Conservation (phyloP, 345 rosid genomes). For the Sonneratia caseolaris region DNA sequence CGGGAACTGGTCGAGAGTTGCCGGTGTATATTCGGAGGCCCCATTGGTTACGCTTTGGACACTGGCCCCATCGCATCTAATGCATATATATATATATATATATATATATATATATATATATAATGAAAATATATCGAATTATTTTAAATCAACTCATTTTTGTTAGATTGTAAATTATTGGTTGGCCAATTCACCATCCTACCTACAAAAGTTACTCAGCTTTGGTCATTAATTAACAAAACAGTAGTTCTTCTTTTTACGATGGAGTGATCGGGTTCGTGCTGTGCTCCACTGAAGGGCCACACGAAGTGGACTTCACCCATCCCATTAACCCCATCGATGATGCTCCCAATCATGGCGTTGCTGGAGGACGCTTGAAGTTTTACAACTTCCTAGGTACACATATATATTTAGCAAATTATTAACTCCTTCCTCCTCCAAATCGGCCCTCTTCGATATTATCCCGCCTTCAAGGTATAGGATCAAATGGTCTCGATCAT, state of each 20-base stretch:
- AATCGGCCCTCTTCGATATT: no score
- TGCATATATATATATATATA: constrained; percentile 14
- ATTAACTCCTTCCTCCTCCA: no score
- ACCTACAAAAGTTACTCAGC: no score
- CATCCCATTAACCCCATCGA: constrained; percentile 37
- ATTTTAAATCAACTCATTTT: no score
- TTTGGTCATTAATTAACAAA: no score
- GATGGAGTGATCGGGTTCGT: constrained; percentile 68
- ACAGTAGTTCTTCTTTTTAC: constrained; percentile 6
- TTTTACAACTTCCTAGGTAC: constrained; percentile 52
- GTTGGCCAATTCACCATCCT: no score
- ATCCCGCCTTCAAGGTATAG: no score
- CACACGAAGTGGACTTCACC: constrained; percentile 42
- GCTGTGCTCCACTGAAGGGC: constrained; percentile 68
- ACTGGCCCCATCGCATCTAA: constrained; percentile 51
- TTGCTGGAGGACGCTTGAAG: constrained; percentile 40
- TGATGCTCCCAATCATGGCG: constrained; percentile 16
- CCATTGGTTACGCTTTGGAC: constrained; percentile 48
- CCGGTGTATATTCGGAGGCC: constrained; percentile 44
- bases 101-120: no score
- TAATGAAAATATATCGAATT: no score
- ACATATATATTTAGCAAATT: not conserved
- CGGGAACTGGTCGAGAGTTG: constrained; percentile 21
- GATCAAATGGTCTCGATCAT: no score
- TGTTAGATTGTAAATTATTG: no score